phyloP scores from a whole-genome alignment of 148 eudicot genomes.

The Oxyria digyna region DNA sequence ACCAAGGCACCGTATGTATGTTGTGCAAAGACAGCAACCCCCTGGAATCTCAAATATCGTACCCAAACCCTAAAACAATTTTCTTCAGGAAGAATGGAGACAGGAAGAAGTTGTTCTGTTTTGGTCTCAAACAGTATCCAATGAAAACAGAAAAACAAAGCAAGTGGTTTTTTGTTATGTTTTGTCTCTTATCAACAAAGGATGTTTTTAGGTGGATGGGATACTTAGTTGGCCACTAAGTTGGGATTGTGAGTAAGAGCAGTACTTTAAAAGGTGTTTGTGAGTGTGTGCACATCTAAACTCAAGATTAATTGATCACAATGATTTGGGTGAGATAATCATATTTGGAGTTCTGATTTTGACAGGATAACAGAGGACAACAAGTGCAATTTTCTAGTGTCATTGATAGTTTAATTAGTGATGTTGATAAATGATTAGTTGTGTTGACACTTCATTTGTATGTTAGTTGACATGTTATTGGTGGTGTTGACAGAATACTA shows the following conservation, averaged over 20 bases:
- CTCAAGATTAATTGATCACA: background rate
- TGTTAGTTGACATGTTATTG: too few relatives aligned
- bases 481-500: too few relatives aligned
- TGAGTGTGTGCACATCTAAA: background rate
- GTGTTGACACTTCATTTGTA: too few relatives aligned
- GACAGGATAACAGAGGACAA: conserved; percentile 13
- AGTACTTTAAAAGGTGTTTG: background rate
- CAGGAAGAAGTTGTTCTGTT: background rate
- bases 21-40: too few relatives aligned
- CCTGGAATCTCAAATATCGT: too few relatives aligned
- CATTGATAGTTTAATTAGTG: too few relatives aligned
- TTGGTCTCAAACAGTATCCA: background rate
- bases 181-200: background rate
- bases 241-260: background rate
- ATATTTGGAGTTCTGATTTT: background rate
- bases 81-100: background rate
- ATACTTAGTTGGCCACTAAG: background rate
- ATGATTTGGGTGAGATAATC: background rate
- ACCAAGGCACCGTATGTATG: too few relatives aligned
- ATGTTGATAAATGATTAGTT: too few relatives aligned
- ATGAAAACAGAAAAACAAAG: background rate
- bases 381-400: too few relatives aligned
- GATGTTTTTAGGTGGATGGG: background rate
- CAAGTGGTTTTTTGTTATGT: background rate
- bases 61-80: too few relatives aligned